Conservation (phyloP, 2,329 filamentous ascomycete species). For the Verticillium isaacii region DNA sequence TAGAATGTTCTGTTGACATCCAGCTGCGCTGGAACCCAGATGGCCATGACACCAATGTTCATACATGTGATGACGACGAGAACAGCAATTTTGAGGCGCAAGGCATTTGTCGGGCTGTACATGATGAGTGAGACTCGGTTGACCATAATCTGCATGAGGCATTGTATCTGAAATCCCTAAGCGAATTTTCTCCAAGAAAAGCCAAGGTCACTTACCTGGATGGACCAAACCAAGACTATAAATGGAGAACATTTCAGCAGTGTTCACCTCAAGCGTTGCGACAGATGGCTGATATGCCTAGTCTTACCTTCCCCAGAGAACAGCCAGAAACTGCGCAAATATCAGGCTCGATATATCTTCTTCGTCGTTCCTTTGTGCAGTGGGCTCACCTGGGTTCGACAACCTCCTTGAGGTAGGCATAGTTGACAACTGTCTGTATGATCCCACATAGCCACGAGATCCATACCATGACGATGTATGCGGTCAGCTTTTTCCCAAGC, state of each 20-base stretch:
- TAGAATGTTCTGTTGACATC: conserved; percentile 32
- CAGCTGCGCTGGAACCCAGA: conserved; percentile 45
- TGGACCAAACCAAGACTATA: conserved; percentile 14
- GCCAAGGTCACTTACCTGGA: conserved; percentile 14
- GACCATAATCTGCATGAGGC: conserved; percentile 47
- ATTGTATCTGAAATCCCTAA: conserved; percentile 28
- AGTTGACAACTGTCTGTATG: background rate
- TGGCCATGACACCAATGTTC: conserved; percentile 43
- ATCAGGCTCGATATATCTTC: background rate
- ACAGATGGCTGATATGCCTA: background rate
- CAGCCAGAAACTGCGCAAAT: background rate
- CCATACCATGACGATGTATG: conserved; percentile 1
- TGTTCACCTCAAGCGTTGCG: background rate
- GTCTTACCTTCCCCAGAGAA: background rate
- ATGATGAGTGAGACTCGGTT: conserved; percentile 43
- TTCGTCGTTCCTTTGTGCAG: too few species aligned
- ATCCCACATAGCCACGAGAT: background rate
- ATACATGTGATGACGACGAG: conserved; percentile 34
- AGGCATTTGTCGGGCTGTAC: conserved; percentile 27
- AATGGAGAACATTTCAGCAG: background rate
- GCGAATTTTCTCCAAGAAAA: background rate
- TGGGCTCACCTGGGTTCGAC: background rate
- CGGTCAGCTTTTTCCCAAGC: background rate
- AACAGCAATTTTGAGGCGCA: conserved; percentile 36
- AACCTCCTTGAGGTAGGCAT: background rate